Conservation (phyloP, 495 filamentous ascomycete species). For the Oidiodendron maius region DNA sequence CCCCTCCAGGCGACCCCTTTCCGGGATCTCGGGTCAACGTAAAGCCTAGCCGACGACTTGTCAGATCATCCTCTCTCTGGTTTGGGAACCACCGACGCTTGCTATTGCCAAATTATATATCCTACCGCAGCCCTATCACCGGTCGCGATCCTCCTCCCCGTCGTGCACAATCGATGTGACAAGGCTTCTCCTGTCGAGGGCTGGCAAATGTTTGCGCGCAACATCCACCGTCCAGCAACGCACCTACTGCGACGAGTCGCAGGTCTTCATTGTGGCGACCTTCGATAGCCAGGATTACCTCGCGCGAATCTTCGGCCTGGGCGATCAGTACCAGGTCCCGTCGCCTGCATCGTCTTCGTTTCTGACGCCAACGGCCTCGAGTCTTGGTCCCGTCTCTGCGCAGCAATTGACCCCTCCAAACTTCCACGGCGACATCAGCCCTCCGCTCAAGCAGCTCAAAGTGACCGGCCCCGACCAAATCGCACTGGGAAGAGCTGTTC, state of each 20-base stretch:
- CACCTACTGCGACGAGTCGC: slow-evolving; percentile 20
- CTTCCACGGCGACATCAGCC: slow-evolving; percentile 9
- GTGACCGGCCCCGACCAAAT: slow-evolving; percentile 15
- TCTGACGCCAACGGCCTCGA: slow-evolving; percentile 18
- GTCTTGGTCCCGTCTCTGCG: slow-evolving; percentile 16
- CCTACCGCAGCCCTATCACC: no score
- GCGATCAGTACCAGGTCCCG: slow-evolving; percentile 16
- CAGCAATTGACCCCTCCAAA: slow-evolving; percentile 16
- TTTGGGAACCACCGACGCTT: no score
- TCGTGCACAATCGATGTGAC: no score
- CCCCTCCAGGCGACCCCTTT: no score
- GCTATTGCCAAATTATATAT: no score
- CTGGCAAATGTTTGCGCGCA: slow-evolving; percentile 16
- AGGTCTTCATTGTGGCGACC: slow-evolving; percentile 23
- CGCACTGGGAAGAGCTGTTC: slow-evolving; percentile 8
- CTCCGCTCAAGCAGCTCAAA: slow-evolving; percentile 23
- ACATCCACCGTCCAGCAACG: not conserved
- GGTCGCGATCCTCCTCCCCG: no score
- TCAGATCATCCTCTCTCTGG: no score
- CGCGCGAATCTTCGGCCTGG: slow-evolving; percentile 18
- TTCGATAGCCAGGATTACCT: slow-evolving; percentile 20
- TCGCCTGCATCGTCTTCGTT: slow-evolving; percentile 9
- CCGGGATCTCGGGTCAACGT: no score
- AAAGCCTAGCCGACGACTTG: no score
- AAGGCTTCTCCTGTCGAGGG: no score